A percentile compares a stretch with the other conserved stretches of the same genome.
Conservation (phyloP, 306 rosid species). For the Casuarina cunninghamiana region DNA sequence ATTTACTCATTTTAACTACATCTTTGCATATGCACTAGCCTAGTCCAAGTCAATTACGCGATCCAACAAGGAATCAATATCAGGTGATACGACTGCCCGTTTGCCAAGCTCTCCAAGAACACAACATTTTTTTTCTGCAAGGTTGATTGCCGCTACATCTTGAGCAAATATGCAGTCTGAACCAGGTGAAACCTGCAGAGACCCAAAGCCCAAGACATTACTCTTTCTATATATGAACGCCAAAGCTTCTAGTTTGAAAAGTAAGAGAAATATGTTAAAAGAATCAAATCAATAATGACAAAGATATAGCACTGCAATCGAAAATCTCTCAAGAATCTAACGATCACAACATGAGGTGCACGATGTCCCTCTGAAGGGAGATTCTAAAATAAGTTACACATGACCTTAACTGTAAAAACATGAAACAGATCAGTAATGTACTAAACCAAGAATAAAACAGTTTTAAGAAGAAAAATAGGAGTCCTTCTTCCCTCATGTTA, state of each 20-base stretch:
- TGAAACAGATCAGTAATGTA: background rate
- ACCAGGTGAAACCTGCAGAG: conserved; percentile 77
- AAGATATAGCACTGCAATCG: background rate
- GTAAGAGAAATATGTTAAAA: background rate
- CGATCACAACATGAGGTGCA: background rate
- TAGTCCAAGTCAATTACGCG: conserved; percentile 28
- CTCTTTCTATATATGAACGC: background rate
- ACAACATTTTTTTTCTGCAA: conserved; percentile 39
- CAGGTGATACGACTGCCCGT: conserved; percentile 52
- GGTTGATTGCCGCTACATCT: conserved; percentile 64
- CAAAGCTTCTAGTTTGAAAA: conserved; percentile 8
- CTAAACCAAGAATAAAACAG: background rate
- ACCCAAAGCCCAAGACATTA: background rate
- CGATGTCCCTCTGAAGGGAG: background rate
- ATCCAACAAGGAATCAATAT: conserved; percentile 43
- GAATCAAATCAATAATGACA: background rate
- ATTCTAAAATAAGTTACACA: background rate
- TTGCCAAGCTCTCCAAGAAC: conserved; percentile 55
- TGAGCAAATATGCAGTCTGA: conserved; percentile 43
- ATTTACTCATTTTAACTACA: conserved; percentile 25
- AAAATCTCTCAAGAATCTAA: background rate
- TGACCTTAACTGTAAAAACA: background rate
- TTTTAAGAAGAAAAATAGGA: background rate
- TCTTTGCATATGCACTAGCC: conserved; percentile 21
- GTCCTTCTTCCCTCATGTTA: background rate